phyloP scores from a whole-genome alignment of 805 yeast species.

The Candida sanyiensis region DNA sequence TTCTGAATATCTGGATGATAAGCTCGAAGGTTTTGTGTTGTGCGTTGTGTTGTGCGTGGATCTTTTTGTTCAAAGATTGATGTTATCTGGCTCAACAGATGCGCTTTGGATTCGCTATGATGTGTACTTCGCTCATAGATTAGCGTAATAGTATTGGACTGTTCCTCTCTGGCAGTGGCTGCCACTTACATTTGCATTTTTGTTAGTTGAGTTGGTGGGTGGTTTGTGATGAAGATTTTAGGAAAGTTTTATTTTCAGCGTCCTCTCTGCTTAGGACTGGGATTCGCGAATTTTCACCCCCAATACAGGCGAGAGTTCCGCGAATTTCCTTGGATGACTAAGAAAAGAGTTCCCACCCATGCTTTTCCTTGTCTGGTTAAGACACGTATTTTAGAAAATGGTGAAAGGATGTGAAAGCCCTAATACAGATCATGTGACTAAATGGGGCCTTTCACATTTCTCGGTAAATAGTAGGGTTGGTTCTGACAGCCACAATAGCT shows the following conservation, averaged over 20 bases:
- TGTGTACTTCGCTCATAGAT: too few species aligned
- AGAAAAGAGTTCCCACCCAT: too few species aligned
- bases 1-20: too few species aligned
- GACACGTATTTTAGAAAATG: background rate
- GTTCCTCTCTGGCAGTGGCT: background rate
- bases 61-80: too few species aligned
- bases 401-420: background rate
- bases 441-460: too few species aligned
- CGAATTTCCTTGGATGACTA: background rate
- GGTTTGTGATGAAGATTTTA: slow-evolving; percentile 5
- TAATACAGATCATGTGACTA: background rate
- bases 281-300: slow-evolving; percentile 5
- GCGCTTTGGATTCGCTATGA: too few species aligned
- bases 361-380: background rate
- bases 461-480: too few species aligned
- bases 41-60: too few species aligned
- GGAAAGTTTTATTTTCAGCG: slow-evolving; percentile 13
- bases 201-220: slow-evolving; percentile 12
- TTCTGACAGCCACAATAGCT: too few species aligned
- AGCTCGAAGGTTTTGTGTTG: too few species aligned
- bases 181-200: slow-evolving; percentile 43
- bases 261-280: background rate
- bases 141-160: too few species aligned
- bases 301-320: background rate
- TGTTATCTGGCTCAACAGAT: too few species aligned